These are phyloP conservation scores for Penicillium janthinellum DNA, from an alignment of 2,329 filamentous ascomycete species.

Conservation along the genomic window DNA sequence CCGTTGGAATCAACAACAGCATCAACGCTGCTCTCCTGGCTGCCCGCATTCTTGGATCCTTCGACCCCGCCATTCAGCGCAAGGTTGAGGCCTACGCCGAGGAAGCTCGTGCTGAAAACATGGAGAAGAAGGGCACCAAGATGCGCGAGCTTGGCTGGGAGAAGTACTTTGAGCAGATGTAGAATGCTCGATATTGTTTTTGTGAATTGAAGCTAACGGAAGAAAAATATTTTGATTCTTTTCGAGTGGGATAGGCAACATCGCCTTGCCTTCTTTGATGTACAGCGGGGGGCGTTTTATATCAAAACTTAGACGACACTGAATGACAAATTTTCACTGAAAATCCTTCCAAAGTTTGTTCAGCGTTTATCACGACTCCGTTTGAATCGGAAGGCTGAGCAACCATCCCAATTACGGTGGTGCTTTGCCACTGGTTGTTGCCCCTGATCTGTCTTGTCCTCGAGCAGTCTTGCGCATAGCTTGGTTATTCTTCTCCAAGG, in stretches of 20 bases:
- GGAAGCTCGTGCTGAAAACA: slow-evolving; percentile 44
- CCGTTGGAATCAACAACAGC: slow-evolving; percentile 78
- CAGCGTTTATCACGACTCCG: no score
- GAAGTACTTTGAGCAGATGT: slow-evolving; percentile 50
- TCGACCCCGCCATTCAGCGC: slow-evolving; percentile 43
- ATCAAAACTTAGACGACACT: slow-evolving; percentile 26
- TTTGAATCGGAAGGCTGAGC: no score
- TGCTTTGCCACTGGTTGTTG: no score
- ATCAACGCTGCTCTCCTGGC: slow-evolving; percentile 76
- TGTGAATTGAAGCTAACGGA: background rate
- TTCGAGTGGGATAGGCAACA: slow-evolving; percentile 5
- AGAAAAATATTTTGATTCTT: slow-evolving; percentile 1
- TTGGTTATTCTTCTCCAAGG: no score
- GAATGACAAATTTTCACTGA: slow-evolving; percentile 19
- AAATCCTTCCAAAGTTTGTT: background rate
- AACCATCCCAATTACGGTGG: no score
- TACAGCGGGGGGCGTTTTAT: slow-evolving; percentile 20
- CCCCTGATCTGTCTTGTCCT: no score
- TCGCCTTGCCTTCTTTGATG: slow-evolving; percentile 6
- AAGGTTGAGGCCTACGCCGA: slow-evolving; percentile 49
- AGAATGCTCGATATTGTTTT: background rate
- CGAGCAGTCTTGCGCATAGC: no score
- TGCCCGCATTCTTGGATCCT: slow-evolving; percentile 64
- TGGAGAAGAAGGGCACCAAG: slow-evolving; percentile 47
- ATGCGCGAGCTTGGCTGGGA: slow-evolving; percentile 48